Conservation (phyloP, 73 alveolate species). For the Tetrahymena malaccensis region DNA sequence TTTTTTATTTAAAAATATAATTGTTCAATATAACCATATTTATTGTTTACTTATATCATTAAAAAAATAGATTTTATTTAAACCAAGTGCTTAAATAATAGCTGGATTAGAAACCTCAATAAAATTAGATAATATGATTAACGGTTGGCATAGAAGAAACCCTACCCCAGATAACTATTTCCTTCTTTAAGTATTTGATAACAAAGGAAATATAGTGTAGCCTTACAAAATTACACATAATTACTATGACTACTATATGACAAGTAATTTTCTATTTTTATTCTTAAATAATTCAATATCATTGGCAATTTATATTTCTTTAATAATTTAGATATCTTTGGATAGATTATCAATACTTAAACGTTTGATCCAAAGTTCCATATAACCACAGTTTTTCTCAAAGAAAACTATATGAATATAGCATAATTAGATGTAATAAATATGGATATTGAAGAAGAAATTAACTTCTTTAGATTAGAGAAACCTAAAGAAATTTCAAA, state of each 20-base stretch:
- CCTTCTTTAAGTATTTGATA: background rate
- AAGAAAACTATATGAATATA: background rate
- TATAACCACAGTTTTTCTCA: background rate
- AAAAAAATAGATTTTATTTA: background rate
- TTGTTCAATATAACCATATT: too few relatives aligned
- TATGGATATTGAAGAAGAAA: background rate
- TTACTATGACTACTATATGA: background rate
- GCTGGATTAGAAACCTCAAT: background rate
- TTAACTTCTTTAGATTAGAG: background rate
- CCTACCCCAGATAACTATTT: background rate
- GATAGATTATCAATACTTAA: background rate
- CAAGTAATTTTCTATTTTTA: background rate
- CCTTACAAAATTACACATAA: background rate
- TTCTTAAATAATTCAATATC: too few relatives aligned
- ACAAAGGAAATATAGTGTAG: background rate
- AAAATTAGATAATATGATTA: background rate
- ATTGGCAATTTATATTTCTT: background rate
- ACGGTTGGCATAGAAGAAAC: background rate
- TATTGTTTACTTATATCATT: too few relatives aligned
- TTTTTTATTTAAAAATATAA: too few relatives aligned
- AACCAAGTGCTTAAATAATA: background rate
- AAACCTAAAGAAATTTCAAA: background rate
- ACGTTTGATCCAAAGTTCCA: background rate
- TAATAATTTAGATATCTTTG: background rate
- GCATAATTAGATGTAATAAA: background rate